phyloP scores from a whole-genome alignment of 2,329 filamentous ascomycete genomes.

The Colletotrichum simmondsii region DNA sequence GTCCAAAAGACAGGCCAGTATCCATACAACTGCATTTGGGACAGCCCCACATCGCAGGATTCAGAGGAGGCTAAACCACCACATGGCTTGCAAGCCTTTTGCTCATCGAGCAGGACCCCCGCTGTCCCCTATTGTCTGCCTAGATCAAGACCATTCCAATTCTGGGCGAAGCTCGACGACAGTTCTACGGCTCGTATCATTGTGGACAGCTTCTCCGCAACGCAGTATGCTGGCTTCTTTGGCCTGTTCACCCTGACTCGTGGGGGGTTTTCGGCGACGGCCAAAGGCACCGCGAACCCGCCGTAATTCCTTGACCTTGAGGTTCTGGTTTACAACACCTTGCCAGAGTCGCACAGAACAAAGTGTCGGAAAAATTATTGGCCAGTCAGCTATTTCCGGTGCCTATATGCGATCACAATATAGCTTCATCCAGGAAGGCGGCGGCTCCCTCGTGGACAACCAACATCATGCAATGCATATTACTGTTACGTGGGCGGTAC shows the following conservation, averaged over 20 bases:
- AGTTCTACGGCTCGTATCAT: background rate
- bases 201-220: background rate
- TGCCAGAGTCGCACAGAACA: background rate
- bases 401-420: constrained; percentile 10
- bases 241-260: constrained; percentile 21
- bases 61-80: constrained; percentile 30
- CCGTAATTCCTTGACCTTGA: background rate
- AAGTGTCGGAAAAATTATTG: background rate
- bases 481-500: background rate
- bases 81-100: constrained; percentile 20
- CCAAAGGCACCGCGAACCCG: background rate
- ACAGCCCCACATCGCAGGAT: constrained; percentile 28
- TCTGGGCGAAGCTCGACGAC: constrained; percentile 4
- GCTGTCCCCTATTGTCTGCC: constrained; percentile 17
- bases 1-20: background rate
- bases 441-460: constrained; percentile 13
- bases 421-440: background rate
- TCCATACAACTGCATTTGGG: background rate
- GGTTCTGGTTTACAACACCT: background rate
- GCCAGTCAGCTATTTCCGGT: constrained; percentile 9
- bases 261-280: background rate
- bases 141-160: background rate
- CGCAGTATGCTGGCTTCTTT: background rate
- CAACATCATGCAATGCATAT: constrained; percentile 9
- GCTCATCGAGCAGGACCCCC: constrained; percentile 2